Evolutionary conservation across 2,329 filamentous ascomycete species (phyloP).

Genomic region (Hymenotorrendiella dingleyae): DNA sequence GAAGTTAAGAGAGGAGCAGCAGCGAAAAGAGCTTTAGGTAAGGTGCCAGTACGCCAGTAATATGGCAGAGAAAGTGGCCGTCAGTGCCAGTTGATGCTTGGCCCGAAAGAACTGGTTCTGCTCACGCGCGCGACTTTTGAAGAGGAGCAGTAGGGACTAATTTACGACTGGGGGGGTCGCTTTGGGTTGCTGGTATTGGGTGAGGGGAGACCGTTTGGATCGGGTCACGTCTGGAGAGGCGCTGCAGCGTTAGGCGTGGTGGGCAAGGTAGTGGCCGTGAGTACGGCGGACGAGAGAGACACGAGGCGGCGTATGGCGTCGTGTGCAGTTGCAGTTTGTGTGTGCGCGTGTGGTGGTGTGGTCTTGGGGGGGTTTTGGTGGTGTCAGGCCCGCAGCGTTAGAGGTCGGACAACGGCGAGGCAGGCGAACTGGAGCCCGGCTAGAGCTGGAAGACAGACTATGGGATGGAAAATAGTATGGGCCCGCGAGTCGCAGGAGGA

Average conservation of each 20-base stretch:
- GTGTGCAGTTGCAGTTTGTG: constrained; percentile 2
- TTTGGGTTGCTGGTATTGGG: constrained; percentile 19
- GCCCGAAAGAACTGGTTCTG: constrained; percentile 30
- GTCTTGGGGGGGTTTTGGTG: not conserved
- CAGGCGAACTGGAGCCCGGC: too few species aligned
- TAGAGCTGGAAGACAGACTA: too few species aligned
- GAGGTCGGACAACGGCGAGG: too few species aligned
- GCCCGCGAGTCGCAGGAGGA: too few species aligned
- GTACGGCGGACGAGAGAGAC: constrained; percentile 4
- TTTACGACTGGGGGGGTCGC: constrained; percentile 13
- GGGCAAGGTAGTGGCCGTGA: not conserved
- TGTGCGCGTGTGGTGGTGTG: not conserved
- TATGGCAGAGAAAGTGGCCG: too few species aligned
- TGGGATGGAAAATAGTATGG: too few species aligned
- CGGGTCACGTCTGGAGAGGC: constrained; percentile 10
- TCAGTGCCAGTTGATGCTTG: constrained; percentile 16
- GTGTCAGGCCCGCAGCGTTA: too few species aligned
- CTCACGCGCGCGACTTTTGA: constrained; percentile 31
- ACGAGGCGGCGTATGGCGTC: constrained; percentile 4
- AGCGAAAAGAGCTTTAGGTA: constrained; percentile 19
- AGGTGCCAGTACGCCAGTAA: constrained; percentile 2
- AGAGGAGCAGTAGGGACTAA: constrained; percentile 28
- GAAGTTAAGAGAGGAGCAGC: constrained; percentile 9
- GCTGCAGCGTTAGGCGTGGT: constrained; percentile 5
- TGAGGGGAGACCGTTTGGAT: constrained; percentile 17